Evolutionary conservation across 805 yeast genomes (phyloP).

Genomic region (Nakazawaea wickerhamii): DNA sequence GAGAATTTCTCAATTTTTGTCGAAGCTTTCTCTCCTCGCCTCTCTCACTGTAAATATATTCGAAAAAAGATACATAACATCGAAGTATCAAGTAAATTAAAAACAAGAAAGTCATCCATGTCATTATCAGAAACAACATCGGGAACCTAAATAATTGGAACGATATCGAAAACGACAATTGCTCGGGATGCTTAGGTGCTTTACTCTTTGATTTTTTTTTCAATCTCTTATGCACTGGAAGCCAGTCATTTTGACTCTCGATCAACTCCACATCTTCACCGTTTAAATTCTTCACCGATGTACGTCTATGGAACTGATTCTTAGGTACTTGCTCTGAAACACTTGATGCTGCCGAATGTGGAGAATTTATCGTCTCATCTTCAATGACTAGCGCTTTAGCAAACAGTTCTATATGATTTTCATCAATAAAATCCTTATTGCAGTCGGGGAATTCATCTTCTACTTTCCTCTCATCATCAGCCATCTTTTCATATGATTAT

Average conservation of each 20-base stretch:
- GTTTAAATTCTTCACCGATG: constrained; percentile 8
- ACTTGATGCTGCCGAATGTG: constrained; percentile 5
- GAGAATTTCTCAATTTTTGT: constrained; percentile 41
- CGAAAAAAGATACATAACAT: constrained; percentile 57
- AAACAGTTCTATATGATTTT: constrained; percentile 9
- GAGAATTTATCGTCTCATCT: constrained; percentile 15
- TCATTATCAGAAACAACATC: constrained; percentile 40
- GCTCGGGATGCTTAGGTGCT: not conserved
- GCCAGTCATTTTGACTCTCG: constrained; percentile 41
- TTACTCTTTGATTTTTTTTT: constrained; percentile 13
- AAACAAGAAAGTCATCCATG: constrained; percentile 51
- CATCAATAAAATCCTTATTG: constrained; percentile 6
- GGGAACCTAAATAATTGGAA: constrained; percentile 63
- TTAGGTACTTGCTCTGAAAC: not conserved
- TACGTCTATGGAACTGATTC: not conserved
- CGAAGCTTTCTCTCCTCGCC: constrained; percentile 50
- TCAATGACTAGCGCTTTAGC: constrained; percentile 13
- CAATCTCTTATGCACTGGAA: constrained; percentile 30
- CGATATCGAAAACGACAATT: constrained; percentile 17
- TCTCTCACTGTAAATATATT: constrained; percentile 52
- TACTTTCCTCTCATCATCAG: constrained; percentile 4
- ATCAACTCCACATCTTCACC: constrained; percentile 28
- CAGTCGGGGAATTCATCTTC: constrained; percentile 9
- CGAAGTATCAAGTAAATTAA: constrained; percentile 47
- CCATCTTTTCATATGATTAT: constrained; percentile 17